A percentile compares a stretch with the other conserved stretches of the same genome.
Conservation (phyloP, 78 protist genomes). For the Dictyostelium intermedium region DNA sequence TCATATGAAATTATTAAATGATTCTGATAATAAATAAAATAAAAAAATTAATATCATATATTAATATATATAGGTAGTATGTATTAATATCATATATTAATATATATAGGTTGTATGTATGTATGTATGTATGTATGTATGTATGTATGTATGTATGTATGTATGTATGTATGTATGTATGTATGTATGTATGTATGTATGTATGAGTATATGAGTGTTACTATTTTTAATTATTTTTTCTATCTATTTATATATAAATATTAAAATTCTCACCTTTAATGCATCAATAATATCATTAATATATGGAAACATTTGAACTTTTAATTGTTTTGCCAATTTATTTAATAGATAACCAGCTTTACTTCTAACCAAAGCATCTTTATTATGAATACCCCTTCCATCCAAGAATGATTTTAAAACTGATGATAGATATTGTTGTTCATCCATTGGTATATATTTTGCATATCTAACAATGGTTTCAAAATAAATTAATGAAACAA, state of each 20-base stretch:
- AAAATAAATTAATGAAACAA: slow-evolving; percentile 49
- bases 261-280: slow-evolving; percentile 17
- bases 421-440: neutral
- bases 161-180: too few species aligned
- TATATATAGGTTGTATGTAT: neutral
- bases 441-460: slow-evolving; percentile 28
- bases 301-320: slow-evolving; percentile 49
- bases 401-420: slow-evolving; percentile 46
- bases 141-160: too few species aligned
- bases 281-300: slow-evolving; percentile 58
- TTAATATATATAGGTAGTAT: neutral
- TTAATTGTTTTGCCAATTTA: slow-evolving; percentile 54
- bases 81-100: neutral
- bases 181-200: too few species aligned
- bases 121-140: too few species aligned
- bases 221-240: too few species aligned
- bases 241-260: too few species aligned
- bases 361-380: slow-evolving; percentile 56
- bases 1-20: slow-evolving; percentile 56
- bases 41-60: neutral
- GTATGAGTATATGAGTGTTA: too few species aligned
- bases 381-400: slow-evolving; percentile 35
- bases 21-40: slow-evolving; percentile 52
- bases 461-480: slow-evolving; percentile 68
- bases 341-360: slow-evolving; percentile 44